Evolutionary conservation across 805 yeast species (phyloP), one percentile per base, ranked within the genome.

Genomic region (Suhomyces prunicola): DNA sequence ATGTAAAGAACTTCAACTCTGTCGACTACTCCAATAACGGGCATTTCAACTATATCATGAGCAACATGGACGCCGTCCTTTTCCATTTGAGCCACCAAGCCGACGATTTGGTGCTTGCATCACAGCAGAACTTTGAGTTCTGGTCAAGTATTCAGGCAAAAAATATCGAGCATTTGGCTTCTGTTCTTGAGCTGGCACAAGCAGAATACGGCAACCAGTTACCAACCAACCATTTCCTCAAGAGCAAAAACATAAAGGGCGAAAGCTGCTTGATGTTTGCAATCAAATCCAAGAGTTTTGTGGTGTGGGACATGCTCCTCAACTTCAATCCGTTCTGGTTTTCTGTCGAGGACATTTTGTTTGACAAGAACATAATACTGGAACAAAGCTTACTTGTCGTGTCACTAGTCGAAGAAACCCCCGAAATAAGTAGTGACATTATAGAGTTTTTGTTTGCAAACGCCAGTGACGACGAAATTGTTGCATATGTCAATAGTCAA

Each of bases 1-100:
- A 89, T 64, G 78, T 91, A 48, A 82, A 83, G 55, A 72, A 78
- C 40, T 90, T 87, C 61, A 78, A 86, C 22, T 71, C 71, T 2
- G 57, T 62, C 0, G 67, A 67, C 40, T 47, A 46, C 46, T 39
- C 63, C 2, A 59, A 62, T n/a, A 76, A 75, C 40, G 97, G 97
- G 0, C 73, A 81, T 23, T 66, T 81, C 29, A 96, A 89, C 9
- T 93, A 93, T 65, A 85, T 91, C 1, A 58, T 90, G 12, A 86
- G 96, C 45, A 90, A 96, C 5, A 73, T 91, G 44, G 96, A 91
- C 60, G 96, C 91, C 0, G 96, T 89, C 0, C 62, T 90, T 7
- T 82, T 72, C 52, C 93, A 87, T 61, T 72, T 90, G 15, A 63
- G 67, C 1, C 50, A 55, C 5, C 66, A 64, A 9, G 78, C 77